phyloP scores from a whole-genome alignment of 192 early-diverging fungal genomes.

The Dissophora ornata region DNA sequence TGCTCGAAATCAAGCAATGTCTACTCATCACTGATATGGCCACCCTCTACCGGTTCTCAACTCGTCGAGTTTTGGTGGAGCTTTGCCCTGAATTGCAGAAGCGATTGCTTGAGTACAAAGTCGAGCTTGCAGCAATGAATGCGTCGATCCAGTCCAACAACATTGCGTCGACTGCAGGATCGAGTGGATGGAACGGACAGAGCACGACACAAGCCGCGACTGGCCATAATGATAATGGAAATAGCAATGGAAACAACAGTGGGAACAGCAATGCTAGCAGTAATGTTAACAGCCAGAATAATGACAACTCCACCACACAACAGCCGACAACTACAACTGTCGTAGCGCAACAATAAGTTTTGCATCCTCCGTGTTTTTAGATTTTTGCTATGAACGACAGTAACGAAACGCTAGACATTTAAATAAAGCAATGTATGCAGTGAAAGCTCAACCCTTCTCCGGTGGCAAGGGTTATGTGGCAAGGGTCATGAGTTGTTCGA shows the following conservation, averaged over 20 bases:
- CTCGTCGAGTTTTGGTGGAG: slow-evolving; percentile 57
- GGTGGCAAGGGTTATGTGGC: no score
- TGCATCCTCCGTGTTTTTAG: no score
- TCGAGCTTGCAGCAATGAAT: slow-evolving; percentile 53
- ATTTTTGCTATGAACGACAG: slow-evolving; percentile 4
- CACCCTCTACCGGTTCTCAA: slow-evolving; percentile 57
- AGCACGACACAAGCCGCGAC: not conserved
- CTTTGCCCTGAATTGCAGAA: slow-evolving; percentile 60
- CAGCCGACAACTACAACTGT: slow-evolving; percentile 40
- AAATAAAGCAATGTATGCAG: no score
- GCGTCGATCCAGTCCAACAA: slow-evolving; percentile 55
- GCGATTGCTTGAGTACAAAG: slow-evolving; percentile 55
- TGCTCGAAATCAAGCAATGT: slow-evolving; percentile 66
- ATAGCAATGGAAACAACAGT: slow-evolving; percentile 1
- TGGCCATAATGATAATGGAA: not conserved
- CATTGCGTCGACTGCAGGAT: slow-evolving; percentile 12
- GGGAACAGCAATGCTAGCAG: not conserved
- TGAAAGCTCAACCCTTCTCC: no score
- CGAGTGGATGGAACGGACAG: not conserved
- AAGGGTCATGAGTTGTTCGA: no score
- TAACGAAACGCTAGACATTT: not conserved
- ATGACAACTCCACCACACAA: not conserved
- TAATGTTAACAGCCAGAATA: not conserved
- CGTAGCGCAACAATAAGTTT: slow-evolving; percentile 4
- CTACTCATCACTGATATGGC: slow-evolving; percentile 62